Base-by-base conservation (phyloP, 257 asterid species). In the Eucommia ulmoides region DNA sequence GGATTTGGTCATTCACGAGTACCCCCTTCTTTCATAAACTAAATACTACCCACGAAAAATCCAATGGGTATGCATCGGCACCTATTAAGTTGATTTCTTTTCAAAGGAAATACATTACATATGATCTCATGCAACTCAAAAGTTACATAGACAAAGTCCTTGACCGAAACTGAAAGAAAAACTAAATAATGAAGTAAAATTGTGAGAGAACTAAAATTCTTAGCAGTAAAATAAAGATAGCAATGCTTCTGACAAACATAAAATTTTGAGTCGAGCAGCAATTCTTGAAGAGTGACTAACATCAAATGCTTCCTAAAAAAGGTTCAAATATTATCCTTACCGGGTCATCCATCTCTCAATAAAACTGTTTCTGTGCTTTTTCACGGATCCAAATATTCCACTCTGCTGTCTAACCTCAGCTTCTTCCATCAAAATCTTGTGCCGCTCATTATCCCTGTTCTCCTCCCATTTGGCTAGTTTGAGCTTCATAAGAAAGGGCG, bases 401-500 rank as follows among this genome's bases (percentile, higher is more conserved):
- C 82, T 78, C 51, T 84, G 72, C 53, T 76, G 96, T 60, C 71
- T 83, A 22, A 75, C 65, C 58, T 79, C 71, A 56, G 95, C 97
- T 72, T 82, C 98, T 38, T 71, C 74, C 80, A 70, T 74, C 67
- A 89, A 67, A 67, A 82, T 82, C 65, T 76, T 68, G 59, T 86
- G 74, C 59, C 80, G 56, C 66, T 77, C 84, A 51, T 58, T 73
- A 72, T 77, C 98, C 69, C 94, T 66, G 33, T 29, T 62, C 63
- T 77, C 84, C 64, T 86, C 93, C 95, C 98, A 91, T 33, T 75
- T 71, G 22, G 78, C 59, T 63, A 86, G 93, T 47, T 78, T 86
- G 64, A 33, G 69, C 96, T 85, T 50, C 18, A 17, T 53, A 62
- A 42, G 48, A 51, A 52, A 24, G 60, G 58, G 35, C 53, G 35